Base-by-base conservation (phyloP, 331 rosid genomes). In the Quercus phellos region DNA sequence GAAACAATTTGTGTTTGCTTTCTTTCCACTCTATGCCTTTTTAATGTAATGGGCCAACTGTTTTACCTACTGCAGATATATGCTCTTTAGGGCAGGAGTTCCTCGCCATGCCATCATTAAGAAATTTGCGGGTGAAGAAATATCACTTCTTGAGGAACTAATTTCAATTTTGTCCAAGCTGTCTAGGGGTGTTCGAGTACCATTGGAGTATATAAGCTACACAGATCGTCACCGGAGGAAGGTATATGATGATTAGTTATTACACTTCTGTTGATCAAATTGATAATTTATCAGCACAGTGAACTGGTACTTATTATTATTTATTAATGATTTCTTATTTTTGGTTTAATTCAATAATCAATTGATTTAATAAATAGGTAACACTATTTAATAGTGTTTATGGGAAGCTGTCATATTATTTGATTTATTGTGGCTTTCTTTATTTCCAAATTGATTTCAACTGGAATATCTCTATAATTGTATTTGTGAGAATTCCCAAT, bases 91-190 rank as follows among this genome's bases (percentile, higher is more conserved):
- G 81, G 98, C 97, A 69, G 96, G 97, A 53, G 97, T 94, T 85
- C 97, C 97, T 73, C 95, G 97, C 69, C 97, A 94, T 87, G 96
- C 98, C 74, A 89, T 94, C 83, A 89, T 94, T 81, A 90, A 92
- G 85, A 94, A 94, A 83, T 89, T 94, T 90, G 97, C 95, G 71
- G 97, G 95, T 70, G 90, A 90, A 83, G 97, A 94, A 85, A 87
- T 94, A 88, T 90, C 93, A 16, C 75, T 70, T 59, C 80, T 92
- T 67, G 94, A 88, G 83, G 97, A 92, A 58, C 82, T 94, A 78
- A 86, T 89, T 29, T 82, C 86, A 30, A 90, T 89, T 86, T 81
- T 94, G 34, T 88, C 90, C 72, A 94, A 90, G 88, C 67, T 92
- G 74, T 89, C 97, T 70, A 87, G 93, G 78, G 98, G 98, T 70